Base-by-base conservation (phyloP, 2,329 filamentous ascomycete species). In the Neofusicoccum kwambonambiense region DNA sequence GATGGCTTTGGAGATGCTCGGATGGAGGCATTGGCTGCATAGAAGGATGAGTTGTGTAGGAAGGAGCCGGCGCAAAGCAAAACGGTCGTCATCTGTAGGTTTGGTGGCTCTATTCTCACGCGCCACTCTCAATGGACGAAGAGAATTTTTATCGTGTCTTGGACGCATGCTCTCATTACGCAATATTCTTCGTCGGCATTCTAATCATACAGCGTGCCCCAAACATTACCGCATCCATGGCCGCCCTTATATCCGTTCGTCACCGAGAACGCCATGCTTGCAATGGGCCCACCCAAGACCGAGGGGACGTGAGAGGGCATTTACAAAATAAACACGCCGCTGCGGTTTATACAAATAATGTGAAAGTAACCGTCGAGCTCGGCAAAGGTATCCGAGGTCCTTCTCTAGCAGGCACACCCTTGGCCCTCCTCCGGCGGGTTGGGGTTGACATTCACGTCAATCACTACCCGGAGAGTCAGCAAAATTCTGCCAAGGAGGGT, bases 391-490 rank as follows among this genome's bases (percentile, higher is more conserved):
- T 15, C 56, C 41, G 42, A 47, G 44, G 34, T 54, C n/a, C 62
- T n/a, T 44, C 17, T 51, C 41, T 73, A 78, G 68, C 76, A 78
- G 50, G 74, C 69, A 72, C 76, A 77, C 47, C 72, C 71, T 68
- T 71, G 63, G 37, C 63, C 63, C 54, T 65, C 63, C 35, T 65
- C 63, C 17, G 63, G 63, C 47, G 63, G 81, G 70, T 86, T 84
- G 64, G 86, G 86, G 79, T 88, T 92, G 74, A 93, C 93, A 80
- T 94, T 95, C 71, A 96, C 92, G 80, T 96, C 92, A 75, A 96
- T 96, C 91, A 95, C 92, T 95, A 72, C 19, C 65, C 49, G 3
- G 27, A 47, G 17, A 15, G 64, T 79, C 64, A 79, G 73, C 62
- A 68, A 47, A 49, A 22, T n/a, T 41, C 15, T 50, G 17, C 37